Percentiles rank a stretch among this genome's conserved stretches.
These are phyloP conservation scores for Soucietia sequanensis DNA, from an alignment of 805 yeast genomes.

Conservation along the genomic window DNA sequence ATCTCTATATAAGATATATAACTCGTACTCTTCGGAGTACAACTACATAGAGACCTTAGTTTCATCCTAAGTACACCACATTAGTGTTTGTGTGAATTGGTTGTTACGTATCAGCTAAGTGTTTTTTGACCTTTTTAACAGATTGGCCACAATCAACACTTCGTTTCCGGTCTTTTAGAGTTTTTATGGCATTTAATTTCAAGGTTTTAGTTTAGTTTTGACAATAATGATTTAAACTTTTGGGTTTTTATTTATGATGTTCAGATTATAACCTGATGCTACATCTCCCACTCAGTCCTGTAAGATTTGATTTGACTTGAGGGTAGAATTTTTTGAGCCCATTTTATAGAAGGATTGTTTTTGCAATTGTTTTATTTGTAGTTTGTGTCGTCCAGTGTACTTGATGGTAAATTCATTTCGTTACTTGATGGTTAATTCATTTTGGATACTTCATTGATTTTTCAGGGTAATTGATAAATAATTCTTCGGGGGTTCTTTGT, in stretches of 20 bases:
- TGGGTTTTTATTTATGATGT: slow-evolving; percentile 25
- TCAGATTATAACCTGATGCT: slow-evolving; percentile 54
- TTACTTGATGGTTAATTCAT: no score
- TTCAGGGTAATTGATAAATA: no score
- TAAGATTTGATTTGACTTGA: no score
- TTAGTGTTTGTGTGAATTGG: slow-evolving; percentile 43
- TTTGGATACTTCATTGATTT: no score
- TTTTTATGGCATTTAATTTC: slow-evolving; percentile 30
- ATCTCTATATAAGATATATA: slow-evolving; percentile 63
- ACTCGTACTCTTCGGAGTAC: slow-evolving; percentile 39
- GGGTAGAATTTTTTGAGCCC: no score
- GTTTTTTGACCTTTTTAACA: slow-evolving; percentile 71
- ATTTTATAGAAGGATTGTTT: no score
- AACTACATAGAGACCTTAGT: slow-evolving; percentile 44
- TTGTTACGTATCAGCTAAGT: slow-evolving; percentile 60
- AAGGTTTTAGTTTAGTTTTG: slow-evolving; percentile 27
- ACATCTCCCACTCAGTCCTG: no score
- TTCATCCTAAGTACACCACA: slow-evolving; percentile 38
- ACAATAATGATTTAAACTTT: slow-evolving; percentile 23
- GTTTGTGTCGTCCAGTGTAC: no score
- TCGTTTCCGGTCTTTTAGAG: slow-evolving; percentile 79
- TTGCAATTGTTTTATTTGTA: no score
- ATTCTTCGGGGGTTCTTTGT: no score
- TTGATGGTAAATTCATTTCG: no score
- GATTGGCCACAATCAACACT: slow-evolving; percentile 68